Conservation (phyloP, 2,329 filamentous ascomycete species). For the Sphaerulina vaccinii region DNA sequence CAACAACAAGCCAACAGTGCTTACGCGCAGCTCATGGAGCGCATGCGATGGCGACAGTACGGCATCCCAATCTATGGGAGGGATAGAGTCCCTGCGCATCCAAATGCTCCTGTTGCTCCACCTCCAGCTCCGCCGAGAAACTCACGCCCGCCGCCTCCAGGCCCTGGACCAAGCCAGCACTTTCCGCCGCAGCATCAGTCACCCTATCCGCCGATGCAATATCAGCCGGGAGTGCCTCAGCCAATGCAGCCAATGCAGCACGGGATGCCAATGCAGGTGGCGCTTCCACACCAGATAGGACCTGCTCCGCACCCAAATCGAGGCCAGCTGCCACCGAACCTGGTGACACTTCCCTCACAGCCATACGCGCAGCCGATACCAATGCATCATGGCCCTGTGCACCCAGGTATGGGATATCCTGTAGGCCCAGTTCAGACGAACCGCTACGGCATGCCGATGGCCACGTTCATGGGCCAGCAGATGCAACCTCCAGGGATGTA, state of each 20-base stretch:
- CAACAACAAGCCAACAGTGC: constrained; percentile 25
- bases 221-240: neutral
- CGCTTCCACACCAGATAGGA: neutral
- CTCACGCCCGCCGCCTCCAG: neutral
- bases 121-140: constrained; percentile 1
- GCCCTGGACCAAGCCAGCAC: constrained; percentile 5
- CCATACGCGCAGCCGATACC: constrained; percentile 20
- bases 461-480: constrained; percentile 9
- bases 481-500: neutral
- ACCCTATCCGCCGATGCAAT: neutral
- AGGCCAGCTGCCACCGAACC: constrained; percentile 12
- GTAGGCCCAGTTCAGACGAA: constrained; percentile 18
- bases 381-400: constrained; percentile 9
- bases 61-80: constrained; percentile 31
- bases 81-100: constrained; percentile 14
- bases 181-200: neutral
- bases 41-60: constrained; percentile 27
- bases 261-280: neutral
- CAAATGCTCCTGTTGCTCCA: neutral
- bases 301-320: constrained; percentile 10
- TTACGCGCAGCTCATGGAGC: constrained; percentile 29
- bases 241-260: neutral
- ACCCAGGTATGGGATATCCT: constrained; percentile 19
- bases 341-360: constrained; percentile 18
- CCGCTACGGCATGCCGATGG: constrained; percentile 20